These are phyloP conservation scores for Boletus patriciae DNA, from an alignment of 768 basidiomycete species.

Conservation along the genomic window DNA sequence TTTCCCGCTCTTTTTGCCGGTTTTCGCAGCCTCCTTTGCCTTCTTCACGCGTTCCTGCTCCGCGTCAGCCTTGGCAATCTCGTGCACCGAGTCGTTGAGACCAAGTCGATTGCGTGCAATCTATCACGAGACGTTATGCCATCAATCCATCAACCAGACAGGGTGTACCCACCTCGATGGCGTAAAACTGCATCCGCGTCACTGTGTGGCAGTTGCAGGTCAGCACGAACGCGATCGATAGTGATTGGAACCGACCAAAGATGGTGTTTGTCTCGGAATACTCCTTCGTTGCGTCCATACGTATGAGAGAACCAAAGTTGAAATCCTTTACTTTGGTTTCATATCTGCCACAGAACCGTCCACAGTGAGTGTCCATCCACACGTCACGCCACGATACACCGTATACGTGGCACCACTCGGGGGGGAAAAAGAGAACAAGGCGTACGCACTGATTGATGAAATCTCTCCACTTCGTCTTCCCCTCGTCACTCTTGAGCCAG, in stretches of 20 bases:
- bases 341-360: conserved; percentile 51
- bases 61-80: conserved; percentile 71
- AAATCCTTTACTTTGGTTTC: conserved; percentile 89
- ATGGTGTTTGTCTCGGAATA: conserved; percentile 93
- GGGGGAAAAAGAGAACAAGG: background rate
- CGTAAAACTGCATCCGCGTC: conserved; percentile 70
- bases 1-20: conserved; percentile 35
- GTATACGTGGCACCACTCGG: background rate
- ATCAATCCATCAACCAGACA: background rate
- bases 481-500: conserved; percentile 83
- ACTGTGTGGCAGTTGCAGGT: conserved; percentile 19
- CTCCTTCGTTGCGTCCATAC: conserved; percentile 73
- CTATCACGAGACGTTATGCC: conserved; percentile 37
- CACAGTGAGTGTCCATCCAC: conserved; percentile 7
- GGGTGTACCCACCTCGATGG: conserved; percentile 65
- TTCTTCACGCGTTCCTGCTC: conserved; percentile 56
- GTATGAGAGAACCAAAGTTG: conserved; percentile 95
- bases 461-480: conserved; percentile 88
- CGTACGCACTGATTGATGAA: conserved; percentile 72
- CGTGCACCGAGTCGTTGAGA: conserved; percentile 84
- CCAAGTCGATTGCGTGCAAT: conserved; percentile 91
- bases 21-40: conserved; percentile 53
- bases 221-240: conserved; percentile 5
- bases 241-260: conserved; percentile 59
- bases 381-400: background rate